Evolutionary conservation across 164 flowering plant species (phyloP).

Genomic region (Vitis amurensis): DNA sequence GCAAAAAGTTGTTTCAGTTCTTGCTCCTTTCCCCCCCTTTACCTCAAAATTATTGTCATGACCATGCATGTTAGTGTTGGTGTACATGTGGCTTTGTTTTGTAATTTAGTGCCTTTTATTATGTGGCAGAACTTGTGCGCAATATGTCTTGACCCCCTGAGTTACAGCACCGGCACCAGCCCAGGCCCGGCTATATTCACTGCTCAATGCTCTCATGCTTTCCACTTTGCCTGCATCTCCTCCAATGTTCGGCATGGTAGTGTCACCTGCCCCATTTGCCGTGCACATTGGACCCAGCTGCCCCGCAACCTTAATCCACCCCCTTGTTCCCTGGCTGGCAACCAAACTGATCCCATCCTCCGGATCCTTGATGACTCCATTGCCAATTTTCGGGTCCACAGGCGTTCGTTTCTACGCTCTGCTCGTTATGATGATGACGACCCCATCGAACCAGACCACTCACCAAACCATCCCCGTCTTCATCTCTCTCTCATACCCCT

Average conservation of each 20-base stretch:
- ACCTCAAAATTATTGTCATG: not conserved
- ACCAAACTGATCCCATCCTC: conserved; percentile 63
- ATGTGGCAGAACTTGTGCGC: conserved; percentile 71
- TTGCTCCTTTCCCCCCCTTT: too few relatives aligned
- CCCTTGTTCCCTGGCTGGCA: conserved; percentile 28
- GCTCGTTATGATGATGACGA: conserved; percentile 76
- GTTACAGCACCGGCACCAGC: conserved; percentile 37
- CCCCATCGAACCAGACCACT: conserved; percentile 62
- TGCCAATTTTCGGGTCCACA: conserved; percentile 71
- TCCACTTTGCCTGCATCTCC: conserved; percentile 83
- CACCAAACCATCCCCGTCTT: conserved; percentile 44
- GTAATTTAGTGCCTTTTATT: not conserved
- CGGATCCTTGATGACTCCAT: conserved; percentile 90
- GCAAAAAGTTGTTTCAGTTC: not conserved
- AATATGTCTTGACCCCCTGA: conserved; percentile 80
- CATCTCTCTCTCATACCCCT: conserved; percentile 43
- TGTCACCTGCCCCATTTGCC: conserved; percentile 87
- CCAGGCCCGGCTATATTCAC: conserved; percentile 80
- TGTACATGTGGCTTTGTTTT: not conserved
- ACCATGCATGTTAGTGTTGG: not conserved
- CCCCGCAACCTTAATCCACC: conserved; percentile 60
- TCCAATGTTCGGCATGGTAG: conserved; percentile 90
- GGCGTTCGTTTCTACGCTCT: conserved; percentile 78
- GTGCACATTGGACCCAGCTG: conserved; percentile 89
- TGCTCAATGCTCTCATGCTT: conserved; percentile 88